Evolutionary conservation across 108 stramenopile species (phyloP).

Genomic region (Cyclostephanos invisitatus): DNA sequence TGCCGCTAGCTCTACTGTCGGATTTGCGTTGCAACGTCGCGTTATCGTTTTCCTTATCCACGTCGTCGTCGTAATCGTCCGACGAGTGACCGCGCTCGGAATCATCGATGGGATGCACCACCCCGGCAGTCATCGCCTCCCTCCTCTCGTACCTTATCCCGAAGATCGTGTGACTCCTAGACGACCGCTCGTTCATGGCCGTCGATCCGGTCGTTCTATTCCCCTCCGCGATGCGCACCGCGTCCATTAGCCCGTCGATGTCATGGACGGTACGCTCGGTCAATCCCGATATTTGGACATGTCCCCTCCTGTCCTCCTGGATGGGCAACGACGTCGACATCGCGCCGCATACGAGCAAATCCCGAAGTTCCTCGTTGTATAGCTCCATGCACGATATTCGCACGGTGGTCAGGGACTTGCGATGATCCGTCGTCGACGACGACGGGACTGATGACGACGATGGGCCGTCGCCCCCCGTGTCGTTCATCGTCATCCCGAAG

Average conservation of each 20-base stretch:
- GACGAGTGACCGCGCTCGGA: slow-evolving; percentile 19
- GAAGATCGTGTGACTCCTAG: slow-evolving; percentile 92
- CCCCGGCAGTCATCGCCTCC: slow-evolving; percentile 24
- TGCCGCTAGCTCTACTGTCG: no score
- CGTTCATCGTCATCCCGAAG: slow-evolving; percentile 34
- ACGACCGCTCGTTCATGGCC: slow-evolving; percentile 89
- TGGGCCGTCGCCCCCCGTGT: background rate
- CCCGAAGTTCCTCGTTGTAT: slow-evolving; percentile 97
- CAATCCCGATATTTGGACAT: slow-evolving; percentile 72
- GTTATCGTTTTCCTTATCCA: slow-evolving; percentile 61
- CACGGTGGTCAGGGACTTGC: slow-evolving; percentile 32
- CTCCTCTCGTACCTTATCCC: slow-evolving; percentile 70
- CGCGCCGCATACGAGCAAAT: slow-evolving; percentile 61
- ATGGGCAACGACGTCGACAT: slow-evolving; percentile 25
- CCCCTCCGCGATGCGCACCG: slow-evolving; percentile 64
- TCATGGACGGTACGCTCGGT: slow-evolving; percentile 51
- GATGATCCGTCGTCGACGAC: no score
- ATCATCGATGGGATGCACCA: slow-evolving; percentile 22
- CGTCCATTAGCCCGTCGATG: slow-evolving; percentile 61
- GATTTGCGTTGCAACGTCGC: slow-evolving; percentile 45
- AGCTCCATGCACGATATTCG: slow-evolving; percentile 94
- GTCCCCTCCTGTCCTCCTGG: slow-evolving; percentile 87
- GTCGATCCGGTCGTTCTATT: slow-evolving; percentile 80
- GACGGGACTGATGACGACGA: background rate
- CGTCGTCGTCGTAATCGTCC: slow-evolving; percentile 39